Base-by-base conservation (phyloP, 345 rosid species). In the Boechera stricta region DNA sequence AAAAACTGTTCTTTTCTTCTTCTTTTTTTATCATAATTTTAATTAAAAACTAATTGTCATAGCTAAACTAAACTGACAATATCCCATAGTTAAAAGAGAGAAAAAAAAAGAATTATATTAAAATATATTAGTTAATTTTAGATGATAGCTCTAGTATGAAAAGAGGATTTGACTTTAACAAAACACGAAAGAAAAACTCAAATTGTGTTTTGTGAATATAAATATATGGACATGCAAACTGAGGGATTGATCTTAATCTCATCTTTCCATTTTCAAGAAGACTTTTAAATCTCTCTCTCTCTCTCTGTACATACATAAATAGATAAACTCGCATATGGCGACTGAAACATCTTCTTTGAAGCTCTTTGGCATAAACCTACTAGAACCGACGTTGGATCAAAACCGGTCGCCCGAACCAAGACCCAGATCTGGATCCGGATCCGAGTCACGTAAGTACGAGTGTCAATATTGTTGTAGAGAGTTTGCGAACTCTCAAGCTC, bases 401-500 rank as follows among this genome's bases (percentile, higher is more conserved):
- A 74, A 77, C 33, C 63, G 51, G 24, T 36, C 72, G 1, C 74
- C 77, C 3, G 35, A 52, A 11, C 80, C 64, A n/a, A 76, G 81
- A 51, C 2, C 53, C 6, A 33, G 29, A 58, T 41, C 76, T 29
- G 82, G 64, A 51, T 21, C 77, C 6, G 82, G 67, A 49, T 35
- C 82, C n/a, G 85, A 77, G 15, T 73, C 81, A 41, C 79, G 90
- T 13, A 94, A 90, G 56, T 94, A 88, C 78, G 98, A 91, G 89
- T 94, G 98, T 31, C 98, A 94, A 65, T 94, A 94, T 69, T 94
- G 98, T 67, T 87, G 78, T 61, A 85, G 98, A n/a, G 96, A 87
- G 74, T 94, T 94, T 44, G 91, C 96, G 29, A 94, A 94, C 69
- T 94, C 98, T 4, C 98, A 91, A 80, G 98, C 98, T 15, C 84